phyloP scores from a whole-genome alignment of 2,329 filamentous ascomycete genomes.

The Juglanconis juglandina region DNA sequence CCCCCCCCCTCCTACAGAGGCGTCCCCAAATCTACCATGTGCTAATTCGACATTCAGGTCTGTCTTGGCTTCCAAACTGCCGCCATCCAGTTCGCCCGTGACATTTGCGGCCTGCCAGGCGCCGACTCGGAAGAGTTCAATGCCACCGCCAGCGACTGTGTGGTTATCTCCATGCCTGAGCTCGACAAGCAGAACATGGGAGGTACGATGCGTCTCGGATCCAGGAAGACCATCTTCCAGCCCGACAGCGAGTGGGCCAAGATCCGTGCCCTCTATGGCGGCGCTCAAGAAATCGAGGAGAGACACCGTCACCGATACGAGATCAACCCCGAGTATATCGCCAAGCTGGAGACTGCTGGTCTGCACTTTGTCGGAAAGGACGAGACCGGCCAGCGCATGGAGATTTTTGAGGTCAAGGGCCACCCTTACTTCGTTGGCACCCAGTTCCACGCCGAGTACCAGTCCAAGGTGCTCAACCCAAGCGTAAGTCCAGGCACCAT shows the following conservation, averaged over 20 bases:
- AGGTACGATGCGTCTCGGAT: conserved; percentile 75
- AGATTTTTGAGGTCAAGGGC: conserved; percentile 71
- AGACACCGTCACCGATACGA: conserved; percentile 78
- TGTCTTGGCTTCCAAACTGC: conserved; percentile 92
- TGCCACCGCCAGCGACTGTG: conserved; percentile 57
- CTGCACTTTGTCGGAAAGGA: conserved; percentile 74
- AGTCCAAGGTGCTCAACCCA: conserved; percentile 19
- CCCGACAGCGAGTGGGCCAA: conserved; percentile 65
- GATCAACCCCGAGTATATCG: conserved; percentile 70
- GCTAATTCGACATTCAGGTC: conserved; percentile 7
- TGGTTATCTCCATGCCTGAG: conserved; percentile 92
- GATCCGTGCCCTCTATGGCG: conserved; percentile 65
- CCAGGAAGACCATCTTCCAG: conserved; percentile 69
- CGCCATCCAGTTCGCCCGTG: conserved; percentile 82
- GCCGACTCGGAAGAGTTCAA: conserved; percentile 57
- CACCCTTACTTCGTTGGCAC: conserved; percentile 68
- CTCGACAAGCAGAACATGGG: conserved; percentile 54
- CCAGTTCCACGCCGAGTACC: conserved; percentile 19
- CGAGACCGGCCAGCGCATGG: conserved; percentile 69
- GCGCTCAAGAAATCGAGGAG: conserved; percentile 52
- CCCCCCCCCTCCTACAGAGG: no score
- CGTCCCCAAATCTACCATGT: not conserved
- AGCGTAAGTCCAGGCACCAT: conserved; percentile 8
- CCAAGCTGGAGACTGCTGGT: conserved; percentile 57
- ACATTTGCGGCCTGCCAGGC: conserved; percentile 61